Conservation (phyloP, 768 basidiomycete species). For the Auricularia sp. region DNA sequence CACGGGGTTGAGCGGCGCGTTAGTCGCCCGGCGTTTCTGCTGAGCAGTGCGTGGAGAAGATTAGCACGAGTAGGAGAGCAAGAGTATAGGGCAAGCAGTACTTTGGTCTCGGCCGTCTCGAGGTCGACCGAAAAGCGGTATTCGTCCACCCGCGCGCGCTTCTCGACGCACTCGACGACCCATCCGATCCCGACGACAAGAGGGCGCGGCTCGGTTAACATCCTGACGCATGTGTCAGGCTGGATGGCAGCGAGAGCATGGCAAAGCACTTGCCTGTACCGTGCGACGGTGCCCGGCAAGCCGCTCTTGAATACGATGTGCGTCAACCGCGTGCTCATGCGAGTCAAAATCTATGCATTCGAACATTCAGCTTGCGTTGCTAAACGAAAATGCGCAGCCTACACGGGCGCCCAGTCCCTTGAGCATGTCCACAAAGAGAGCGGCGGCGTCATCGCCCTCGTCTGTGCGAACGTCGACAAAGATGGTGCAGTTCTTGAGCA, state of each 20-base stretch:
- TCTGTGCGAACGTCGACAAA: conserved; percentile 75
- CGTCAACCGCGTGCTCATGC: conserved; percentile 65
- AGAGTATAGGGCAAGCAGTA: background rate
- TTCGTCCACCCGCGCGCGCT: conserved; percentile 54
- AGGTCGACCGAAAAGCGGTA: conserved; percentile 55
- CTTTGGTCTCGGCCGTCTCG: conserved; percentile 19
- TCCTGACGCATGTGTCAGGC: conserved; percentile 24
- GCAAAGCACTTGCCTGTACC: conserved; percentile 46
- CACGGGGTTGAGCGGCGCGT: background rate
- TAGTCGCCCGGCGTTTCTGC: background rate
- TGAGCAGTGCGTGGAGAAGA: background rate
- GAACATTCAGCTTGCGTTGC: background rate
- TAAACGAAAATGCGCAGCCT: conserved; percentile 14
- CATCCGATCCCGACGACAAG: conserved; percentile 75
- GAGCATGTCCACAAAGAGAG: conserved; percentile 76
- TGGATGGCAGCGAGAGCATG: background rate
- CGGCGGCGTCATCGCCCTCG: conserved; percentile 72
- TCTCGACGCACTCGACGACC: conserved; percentile 82
- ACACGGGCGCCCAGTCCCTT: conserved; percentile 74
- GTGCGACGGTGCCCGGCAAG: conserved; percentile 57
- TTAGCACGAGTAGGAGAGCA: background rate
- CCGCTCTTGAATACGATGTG: conserved; percentile 86
- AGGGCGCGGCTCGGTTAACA: conserved; percentile 60
- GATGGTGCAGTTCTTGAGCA: conserved; percentile 64
- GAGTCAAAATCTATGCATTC: conserved; percentile 41